Percentiles rank a stretch among this genome's conserved stretches.
phyloP scores from a whole-genome alignment of 2,329 filamentous ascomycete genomes.

The Nannizzia gypsea region DNA sequence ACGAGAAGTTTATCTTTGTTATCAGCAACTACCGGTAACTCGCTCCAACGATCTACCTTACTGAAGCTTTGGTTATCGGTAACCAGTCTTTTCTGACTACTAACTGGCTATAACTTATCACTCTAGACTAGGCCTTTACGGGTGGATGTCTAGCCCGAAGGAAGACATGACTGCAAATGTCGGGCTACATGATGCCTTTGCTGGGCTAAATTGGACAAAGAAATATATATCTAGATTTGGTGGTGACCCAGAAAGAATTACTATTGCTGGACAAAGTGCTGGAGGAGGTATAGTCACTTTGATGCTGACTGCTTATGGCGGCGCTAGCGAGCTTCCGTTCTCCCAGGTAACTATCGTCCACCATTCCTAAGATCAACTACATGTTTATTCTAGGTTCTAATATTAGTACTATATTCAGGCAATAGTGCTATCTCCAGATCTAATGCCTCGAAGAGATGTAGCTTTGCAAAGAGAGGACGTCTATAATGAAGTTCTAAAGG shows the following conservation, averaged over 20 bases:
- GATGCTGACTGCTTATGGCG: constrained; percentile 2
- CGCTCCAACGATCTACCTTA: background rate
- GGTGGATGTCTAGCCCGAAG: constrained; percentile 5
- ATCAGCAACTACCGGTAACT: constrained; percentile 11
- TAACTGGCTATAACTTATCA: too few species aligned
- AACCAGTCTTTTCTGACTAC: background rate
- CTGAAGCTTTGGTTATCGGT: too few species aligned
- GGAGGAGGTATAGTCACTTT: constrained; percentile 8
- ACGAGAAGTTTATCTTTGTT: constrained; percentile 10
- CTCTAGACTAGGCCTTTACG: constrained; percentile 10
- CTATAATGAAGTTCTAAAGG: background rate
- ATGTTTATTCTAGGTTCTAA: background rate
- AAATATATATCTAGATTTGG: constrained; percentile 11
- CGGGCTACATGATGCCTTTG: constrained; percentile 8
- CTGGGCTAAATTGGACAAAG: constrained; percentile 8
- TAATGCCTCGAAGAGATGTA: constrained; percentile 1
- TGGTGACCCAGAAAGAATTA: constrained; percentile 9
- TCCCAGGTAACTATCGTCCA: background rate
- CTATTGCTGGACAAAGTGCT: constrained; percentile 7
- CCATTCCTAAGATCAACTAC: too few species aligned
- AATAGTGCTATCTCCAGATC: background rate
- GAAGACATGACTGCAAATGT: constrained; percentile 10
- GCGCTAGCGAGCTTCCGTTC: background rate
- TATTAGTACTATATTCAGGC: background rate
- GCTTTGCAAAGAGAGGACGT: background rate